Evolutionary conservation across 768 basidiomycete species (phyloP).

Genomic region (Pholiota conissans): DNA sequence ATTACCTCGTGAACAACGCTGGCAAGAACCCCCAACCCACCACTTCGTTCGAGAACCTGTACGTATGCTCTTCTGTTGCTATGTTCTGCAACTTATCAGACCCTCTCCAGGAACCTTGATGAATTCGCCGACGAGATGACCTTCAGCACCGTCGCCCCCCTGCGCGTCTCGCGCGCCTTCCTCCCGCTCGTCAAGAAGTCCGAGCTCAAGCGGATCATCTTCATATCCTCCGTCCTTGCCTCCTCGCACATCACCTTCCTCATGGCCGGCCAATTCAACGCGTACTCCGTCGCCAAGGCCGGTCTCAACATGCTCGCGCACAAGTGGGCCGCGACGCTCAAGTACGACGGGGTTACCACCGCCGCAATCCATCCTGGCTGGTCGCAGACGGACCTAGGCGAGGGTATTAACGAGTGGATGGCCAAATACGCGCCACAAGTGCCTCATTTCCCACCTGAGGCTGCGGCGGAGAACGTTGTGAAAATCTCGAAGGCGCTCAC

Average conservation of each 20-base stretch:
- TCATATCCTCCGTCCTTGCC: conserved; percentile 23
- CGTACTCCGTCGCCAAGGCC: conserved; percentile 17
- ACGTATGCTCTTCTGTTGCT: background rate
- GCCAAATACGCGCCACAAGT: conserved; percentile 20
- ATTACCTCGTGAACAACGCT: too few species aligned
- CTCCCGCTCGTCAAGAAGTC: conserved; percentile 20
- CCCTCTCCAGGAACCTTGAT: conserved; percentile 16
- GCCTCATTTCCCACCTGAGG: conserved; percentile 18
- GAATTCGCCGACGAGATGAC: conserved; percentile 17
- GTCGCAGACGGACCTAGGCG: conserved; percentile 22
- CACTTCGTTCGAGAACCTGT: conserved; percentile 21
- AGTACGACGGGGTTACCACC: too few species aligned
- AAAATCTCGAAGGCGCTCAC: too few species aligned
- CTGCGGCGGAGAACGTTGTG: too few species aligned
- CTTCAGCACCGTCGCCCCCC: conserved; percentile 19
- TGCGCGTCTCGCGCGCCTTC: too few species aligned
- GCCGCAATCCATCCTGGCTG: conserved; percentile 24
- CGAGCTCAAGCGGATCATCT: conserved; percentile 21
- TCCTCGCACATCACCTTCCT: too few species aligned
- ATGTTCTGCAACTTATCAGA: background rate
- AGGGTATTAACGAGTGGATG: conserved; percentile 22
- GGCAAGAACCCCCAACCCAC: too few species aligned
- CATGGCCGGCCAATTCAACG: too few species aligned
- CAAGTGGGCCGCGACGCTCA: conserved; percentile 23
- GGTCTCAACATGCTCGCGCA: conserved; percentile 23